Evolutionary conservation across 805 yeast species (phyloP), one percentile per base, ranked within the genome.

Genomic region (Candida sanyiensis): DNA sequence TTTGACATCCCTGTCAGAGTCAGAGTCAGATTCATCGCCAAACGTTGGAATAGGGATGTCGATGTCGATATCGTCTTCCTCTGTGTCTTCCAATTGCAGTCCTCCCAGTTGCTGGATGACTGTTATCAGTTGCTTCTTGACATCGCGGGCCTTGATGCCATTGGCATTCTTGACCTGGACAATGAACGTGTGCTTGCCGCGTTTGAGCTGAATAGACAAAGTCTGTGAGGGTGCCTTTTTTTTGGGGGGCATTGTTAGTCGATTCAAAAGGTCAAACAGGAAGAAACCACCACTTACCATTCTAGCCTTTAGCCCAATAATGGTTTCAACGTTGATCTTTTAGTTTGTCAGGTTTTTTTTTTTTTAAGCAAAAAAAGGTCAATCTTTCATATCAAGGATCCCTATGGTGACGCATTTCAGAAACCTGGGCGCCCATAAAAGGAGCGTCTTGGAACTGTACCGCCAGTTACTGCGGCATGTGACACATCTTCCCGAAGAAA

Each of bases 61-160:
- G 5, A 57, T 62, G 35, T 57, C 57, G 3, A 47, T 52, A 1
- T 40, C 53, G 5, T 45, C 61, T 4, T 37, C 38, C 28, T 50
- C 53, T 24, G 56, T 48, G 4, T 24, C 28, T 20, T 21, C 13
- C 4, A 17, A 6, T 16, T 13, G n/a, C n/a, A 72, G 50, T 0
- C 82, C 82, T 2, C 82, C 82, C 0, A 75, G 62, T 3, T 57
- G 45, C 40, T 68, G 65, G 19, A 77, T 64, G 19, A 69, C 64
- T 6, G 52, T 48, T 2, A 57, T 54, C 18, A 77, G 57, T 15
- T 52, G 38, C 4, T 43, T 38, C 37, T 62, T 61, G 16, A 66
- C 38, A 3, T 50, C 57, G 1, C 38, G 33, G 9, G 56, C 40
- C 4, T 57, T 54, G 3, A 35, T 7, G 12, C 20, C 17, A 21